Percentiles rank a stretch among this genome's conserved stretches.
phyloP scores from a whole-genome alignment of 176 grass and related monocot genomes.

The Chrysopogon serrulatus region DNA sequence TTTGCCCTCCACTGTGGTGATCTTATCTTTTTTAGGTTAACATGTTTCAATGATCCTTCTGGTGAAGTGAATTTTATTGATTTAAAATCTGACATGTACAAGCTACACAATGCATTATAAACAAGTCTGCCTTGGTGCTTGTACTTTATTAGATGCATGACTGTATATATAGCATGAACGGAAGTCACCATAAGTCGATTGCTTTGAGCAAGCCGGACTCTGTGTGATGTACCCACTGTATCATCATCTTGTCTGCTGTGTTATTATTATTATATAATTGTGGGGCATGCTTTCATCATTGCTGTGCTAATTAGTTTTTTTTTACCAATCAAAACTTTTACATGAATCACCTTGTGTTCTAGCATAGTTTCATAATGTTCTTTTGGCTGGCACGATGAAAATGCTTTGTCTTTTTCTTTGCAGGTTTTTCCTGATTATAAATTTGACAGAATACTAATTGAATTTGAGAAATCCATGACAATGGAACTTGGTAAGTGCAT shows the following conservation, averaged over 20 bases:
- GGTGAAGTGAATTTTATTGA: background rate
- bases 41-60: background rate
- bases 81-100: background rate
- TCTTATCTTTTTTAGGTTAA: background rate
- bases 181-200: background rate
- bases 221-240: background rate
- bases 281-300: background rate
- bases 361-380: background rate
- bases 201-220: background rate
- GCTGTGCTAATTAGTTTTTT: background rate
- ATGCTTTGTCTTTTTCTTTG: conserved; percentile 33
- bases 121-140: background rate
- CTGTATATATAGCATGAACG: background rate
- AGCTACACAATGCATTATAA: background rate
- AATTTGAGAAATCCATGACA: conserved; percentile 84
- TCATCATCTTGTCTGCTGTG: conserved; percentile 7
- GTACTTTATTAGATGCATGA: background rate
- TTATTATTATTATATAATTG: conserved; percentile 6
- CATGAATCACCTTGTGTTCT: background rate
- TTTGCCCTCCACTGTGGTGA: background rate
- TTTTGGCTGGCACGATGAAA: conserved; percentile 18
- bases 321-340: background rate
- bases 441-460: conserved; percentile 72
- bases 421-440: conserved; percentile 92
- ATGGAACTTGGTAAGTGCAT: conserved; percentile 83